Evolutionary conservation across 352 stramenopile species (phyloP), one percentile per base, ranked within the genome.

Genomic region (Pythium chondricola): DNA sequence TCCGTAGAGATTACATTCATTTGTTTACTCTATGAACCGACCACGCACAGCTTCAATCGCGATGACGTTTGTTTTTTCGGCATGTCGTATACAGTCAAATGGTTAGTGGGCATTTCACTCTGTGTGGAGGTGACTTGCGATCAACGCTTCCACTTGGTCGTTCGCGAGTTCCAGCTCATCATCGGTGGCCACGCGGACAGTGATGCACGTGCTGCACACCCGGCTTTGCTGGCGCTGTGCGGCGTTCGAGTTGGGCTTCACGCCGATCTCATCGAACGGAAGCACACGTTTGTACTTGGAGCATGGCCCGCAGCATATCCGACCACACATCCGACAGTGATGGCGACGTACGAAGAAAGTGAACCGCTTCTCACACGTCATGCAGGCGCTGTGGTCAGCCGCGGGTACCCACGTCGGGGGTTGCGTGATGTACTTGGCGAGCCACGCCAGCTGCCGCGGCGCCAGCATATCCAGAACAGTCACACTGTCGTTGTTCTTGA

Each of bases 261-360:
- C 21, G 13, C 46, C 51, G 43, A 67, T 47, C n/a, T 75, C 62
- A 6, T 53, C 63, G 48, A 90, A 87, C 0, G 72, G 73, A 22
- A 92, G 69, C 18, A 44, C 61, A 5, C 78, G 72, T 53, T 89
- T 89, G 69, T 81, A 83, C 45, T 76, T 86, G 53, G 78, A 87
- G 61, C 82, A 93, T 13, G 73, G 71, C 0, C 74, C 72, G 31
- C 82, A 93, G 51, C 80, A 88, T 51, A 89, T 75, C n/a, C 82
- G 82, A 3, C 82, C 82, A 47, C 82, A 93, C 22, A 93, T 67
- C 21, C 82, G 73, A 44, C 82, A 93, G 64, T 93, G 82, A 44
- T 93, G 82, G 18, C 76, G 74, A 11, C 82, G 76, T 47, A 87
- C 71, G 6, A 93, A 58, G 17, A 93, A 48, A 6, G 61, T 58